Evolutionary conservation across 2,329 filamentous ascomycete genomes (phyloP), one percentile per base, ranked within the genome.

Genomic region (Epichloe sp.): DNA sequence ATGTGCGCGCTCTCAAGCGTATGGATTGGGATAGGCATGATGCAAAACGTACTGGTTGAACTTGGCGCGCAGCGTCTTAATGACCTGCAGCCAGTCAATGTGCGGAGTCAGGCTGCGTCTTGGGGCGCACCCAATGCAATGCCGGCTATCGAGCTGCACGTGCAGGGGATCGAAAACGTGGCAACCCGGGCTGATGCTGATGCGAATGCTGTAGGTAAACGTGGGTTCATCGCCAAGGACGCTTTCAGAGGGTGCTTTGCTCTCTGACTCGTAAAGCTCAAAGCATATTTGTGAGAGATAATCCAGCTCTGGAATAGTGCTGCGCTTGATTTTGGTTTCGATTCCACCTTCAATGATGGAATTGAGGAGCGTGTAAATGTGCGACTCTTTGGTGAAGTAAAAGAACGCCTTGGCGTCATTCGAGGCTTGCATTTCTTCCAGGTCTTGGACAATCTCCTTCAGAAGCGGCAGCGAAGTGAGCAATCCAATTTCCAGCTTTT

Each of bases 351-450:
- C 93, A 26, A 98, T 79, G 59, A 98, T 97, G 66, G 91, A 97
- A 67, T 98, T 98, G 53, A 98, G 79, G 5, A 98, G 78, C 5
- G 93, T 98, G 71, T 98, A 98, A 56, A 98, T 96, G 66, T 98
- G 93, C 0, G 88, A 95, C 69, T 98, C 93, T 68, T 98, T 98
- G 56, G 93, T 98, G 68, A 98, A 98, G 71, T 98, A 98, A 69
- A 97, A 88, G 73, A 97, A 97, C 2, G 86, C 91, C 65, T 96
- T 96, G 44, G 90, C 89, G 58, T 94, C 87, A 49, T 91, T 85
- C 0, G 88, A 94, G 3, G 93, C 91, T 68, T 98, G 93, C 68
- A 97, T 88, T 68, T 97, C 90, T 70, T 98, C 94, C 2, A 98
- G 77, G 61, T 98, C 91, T 62, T 90, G 86, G 6, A 98, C 93